Evolutionary conservation across 1,284 basidiomycete species (phyloP), one percentile per base, ranked within the genome.

Genomic region (Somion occarium): DNA sequence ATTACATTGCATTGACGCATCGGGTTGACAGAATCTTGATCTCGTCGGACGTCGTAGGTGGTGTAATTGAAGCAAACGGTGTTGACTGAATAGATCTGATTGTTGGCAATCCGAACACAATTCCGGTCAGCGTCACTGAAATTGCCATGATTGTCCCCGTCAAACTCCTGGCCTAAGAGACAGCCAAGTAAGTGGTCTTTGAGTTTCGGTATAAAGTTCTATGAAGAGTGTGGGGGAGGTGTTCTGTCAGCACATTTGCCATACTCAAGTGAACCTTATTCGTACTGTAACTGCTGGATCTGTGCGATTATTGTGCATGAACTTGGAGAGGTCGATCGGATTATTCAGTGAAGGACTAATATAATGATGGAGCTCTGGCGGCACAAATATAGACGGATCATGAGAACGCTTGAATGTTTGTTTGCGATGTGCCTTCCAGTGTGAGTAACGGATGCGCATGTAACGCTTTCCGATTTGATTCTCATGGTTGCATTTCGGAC

Each of bases 1-100:
- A 47, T 38, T 11, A 47, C 45, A 23, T 45, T 45, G 18, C 44
- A 26, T 13, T 45, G 20, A 9, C 58, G 50, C 3, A 20, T 34
- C 1, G 67, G 64, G 52, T 69, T 68, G 26, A 73, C 47, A 3
- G 56, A 53, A 48, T 73, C 71, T 49, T 67, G 60, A 3, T 47
- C 60, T 1, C 60, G 58, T 13, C 48, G 54, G 2, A 67, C 48
- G 45, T 68, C 59, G 26, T 68, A 68, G 2, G 62, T 54, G 3
- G 64, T 67, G 44, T 63, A 64, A 39, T 64, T 60, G 23, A 67
- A 38, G 1, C 43, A 54, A 2, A 61, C 19, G 12, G 56, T 53
- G 2, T 45, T 64, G 64, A 5, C 20, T 41, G 13, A 4, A 41
- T 61, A 64, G 4, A 65, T 53, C 2, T 51, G 44, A 24, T 64